Evolutionary conservation across 768 basidiomycete species (phyloP).

Genomic region (Hericium erinaceus): DNA sequence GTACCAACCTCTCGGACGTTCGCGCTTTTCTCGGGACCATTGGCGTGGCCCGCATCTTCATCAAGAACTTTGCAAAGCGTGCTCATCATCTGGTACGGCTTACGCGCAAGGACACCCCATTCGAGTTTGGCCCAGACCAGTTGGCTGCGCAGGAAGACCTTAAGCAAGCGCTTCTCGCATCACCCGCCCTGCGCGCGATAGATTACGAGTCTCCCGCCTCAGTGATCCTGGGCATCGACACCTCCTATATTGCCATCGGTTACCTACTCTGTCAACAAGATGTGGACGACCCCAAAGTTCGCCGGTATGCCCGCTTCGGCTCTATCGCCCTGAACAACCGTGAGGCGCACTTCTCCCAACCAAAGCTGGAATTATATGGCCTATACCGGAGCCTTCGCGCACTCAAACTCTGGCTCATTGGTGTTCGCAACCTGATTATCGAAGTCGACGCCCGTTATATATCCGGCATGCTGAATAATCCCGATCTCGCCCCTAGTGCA

Average conservation of each 20-base stretch:
- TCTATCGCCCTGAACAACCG: conserved; percentile 28
- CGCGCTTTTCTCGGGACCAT: conserved; percentile 18
- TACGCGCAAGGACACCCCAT: conserved; percentile 14
- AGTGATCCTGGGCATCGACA: conserved; percentile 19
- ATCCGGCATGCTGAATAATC: too few relatives aligned
- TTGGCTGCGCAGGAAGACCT: conserved; percentile 10
- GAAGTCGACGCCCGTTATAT: too few relatives aligned
- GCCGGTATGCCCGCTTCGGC: conserved; percentile 24
- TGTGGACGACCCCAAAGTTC: conserved; percentile 3
- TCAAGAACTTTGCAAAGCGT: conserved; percentile 15
- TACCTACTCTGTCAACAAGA: conserved; percentile 21
- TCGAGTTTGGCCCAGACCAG: conserved; percentile 12
- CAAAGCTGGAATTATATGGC: conserved; percentile 22
- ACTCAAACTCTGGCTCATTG: background rate
- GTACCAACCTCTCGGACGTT: conserved; percentile 14
- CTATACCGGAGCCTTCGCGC: conserved; percentile 10
- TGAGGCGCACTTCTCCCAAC: conserved; percentile 15
- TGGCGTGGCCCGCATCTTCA: conserved; percentile 15
- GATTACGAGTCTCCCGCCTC: conserved; percentile 15
- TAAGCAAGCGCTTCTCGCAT: conserved; percentile 8
- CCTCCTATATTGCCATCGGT: conserved; percentile 17
- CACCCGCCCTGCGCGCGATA: background rate
- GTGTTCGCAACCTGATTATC: too few relatives aligned
- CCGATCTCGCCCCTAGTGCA: too few relatives aligned
- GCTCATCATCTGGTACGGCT: conserved; percentile 13